Evolutionary conservation across 148 eudicot species (phyloP), one percentile per base, ranked within the genome.

Genomic region (Nepenthes gracilis): DNA sequence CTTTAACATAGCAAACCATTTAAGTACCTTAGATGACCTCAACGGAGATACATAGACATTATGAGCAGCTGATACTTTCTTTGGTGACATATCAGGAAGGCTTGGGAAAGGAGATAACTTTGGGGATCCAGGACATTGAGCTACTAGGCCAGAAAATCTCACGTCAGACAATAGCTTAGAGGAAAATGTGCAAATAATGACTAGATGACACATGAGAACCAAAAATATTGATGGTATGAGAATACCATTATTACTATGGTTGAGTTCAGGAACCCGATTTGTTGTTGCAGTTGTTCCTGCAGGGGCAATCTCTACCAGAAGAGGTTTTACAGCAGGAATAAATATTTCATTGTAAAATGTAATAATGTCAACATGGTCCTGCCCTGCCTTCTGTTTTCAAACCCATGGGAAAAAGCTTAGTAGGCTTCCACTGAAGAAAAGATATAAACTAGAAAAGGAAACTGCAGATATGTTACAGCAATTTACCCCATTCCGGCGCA

Each of bases 51-150:
- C 97, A 33, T 89, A 94, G 35, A 94, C 90, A 72, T 94, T 94
- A 57, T 87, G 97, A 23, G 64, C 77, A 1, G 87, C 77, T 15
- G 95, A 87, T 43, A 94, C 92, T 65, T 94, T 94, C 82, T 86
- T 94, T 2, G 99, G 99, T 35, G 99, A 94, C 97, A 89, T 89
- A 61, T 94, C 99, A 49, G 99, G 99, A 55, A 94, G 92, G 67
- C 78, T 85, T 38, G 99, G 95, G 69, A 94, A 94, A 53, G 85
- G 55, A 47, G 97, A 83, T 72, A 81, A 32, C 70, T 72, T 89
- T 1, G 97, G 99, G 55, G 99, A 94, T 67, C 74, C 82, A 45
- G 95, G 95, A 65, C 80, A 67, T 74, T 74, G 89, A 78, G 74
- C 99, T 94, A 58, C 69, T 65, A 64, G 58, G 62, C 32, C 60